Conservation (phyloP, 495 filamentous ascomycete genomes). For the Articulospora tetracladia region DNA sequence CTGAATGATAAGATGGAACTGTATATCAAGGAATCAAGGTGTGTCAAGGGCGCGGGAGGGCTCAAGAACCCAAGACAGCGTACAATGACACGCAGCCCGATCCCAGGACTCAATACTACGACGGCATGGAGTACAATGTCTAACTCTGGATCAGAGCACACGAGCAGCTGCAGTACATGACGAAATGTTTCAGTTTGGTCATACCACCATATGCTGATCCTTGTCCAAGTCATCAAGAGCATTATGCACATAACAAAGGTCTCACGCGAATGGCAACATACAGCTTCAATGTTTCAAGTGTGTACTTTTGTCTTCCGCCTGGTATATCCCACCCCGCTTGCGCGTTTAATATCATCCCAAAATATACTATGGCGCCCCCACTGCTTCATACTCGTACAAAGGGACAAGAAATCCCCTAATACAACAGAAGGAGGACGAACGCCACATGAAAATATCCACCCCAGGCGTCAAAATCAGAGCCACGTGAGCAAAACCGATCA, state of each 20-base stretch:
- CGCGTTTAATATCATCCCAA: not conserved
- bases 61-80: too few relatives aligned
- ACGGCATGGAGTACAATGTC: not conserved
- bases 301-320: not conserved
- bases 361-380: not conserved
- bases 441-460: slow-evolving; percentile 16
- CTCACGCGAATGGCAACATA: too few relatives aligned
- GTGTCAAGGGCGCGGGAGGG: too few relatives aligned
- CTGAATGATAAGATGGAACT: too few relatives aligned
- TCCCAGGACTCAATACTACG: not conserved
- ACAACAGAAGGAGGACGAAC: not conserved
- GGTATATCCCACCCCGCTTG: not conserved
- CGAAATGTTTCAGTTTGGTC: not conserved
- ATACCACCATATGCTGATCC: not conserved
- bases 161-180: too few relatives aligned
- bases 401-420: not conserved
- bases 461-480: slow-evolving; percentile 1
- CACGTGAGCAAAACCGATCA: not conserved
- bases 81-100: too few relatives aligned
- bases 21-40: not conserved
- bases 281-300: not conserved
- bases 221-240: too few relatives aligned
- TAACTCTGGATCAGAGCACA: too few relatives aligned
- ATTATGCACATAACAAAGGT: too few relatives aligned
- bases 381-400: not conserved